These are phyloP conservation scores for Globisporangium heterothallicum DNA, from an alignment of 352 stramenopile genomes.

Conservation along the genomic window DNA sequence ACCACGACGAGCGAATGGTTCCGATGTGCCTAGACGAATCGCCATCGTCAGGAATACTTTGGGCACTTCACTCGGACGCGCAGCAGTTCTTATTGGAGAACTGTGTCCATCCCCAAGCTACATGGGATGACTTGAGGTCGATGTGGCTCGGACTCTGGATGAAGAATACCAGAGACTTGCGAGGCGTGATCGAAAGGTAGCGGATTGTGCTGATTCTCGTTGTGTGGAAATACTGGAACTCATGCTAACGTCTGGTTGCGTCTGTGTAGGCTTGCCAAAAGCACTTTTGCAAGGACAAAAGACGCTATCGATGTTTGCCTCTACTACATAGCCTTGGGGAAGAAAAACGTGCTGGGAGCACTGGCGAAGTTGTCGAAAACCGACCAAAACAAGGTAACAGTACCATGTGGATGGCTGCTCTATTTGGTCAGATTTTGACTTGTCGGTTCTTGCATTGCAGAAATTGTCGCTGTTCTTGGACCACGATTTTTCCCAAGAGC, in stretches of 20 bases:
- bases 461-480: constrained; percentile 71
- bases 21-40: constrained; percentile 35
- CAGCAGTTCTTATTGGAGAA: constrained; percentile 72
- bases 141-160: constrained; percentile 81
- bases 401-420: neutral
- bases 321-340: constrained; percentile 72
- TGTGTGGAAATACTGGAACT: neutral
- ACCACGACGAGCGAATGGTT: neutral
- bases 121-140: constrained; percentile 58
- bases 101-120: constrained; percentile 47
- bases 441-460: constrained; percentile 16
- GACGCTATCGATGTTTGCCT: constrained; percentile 74
- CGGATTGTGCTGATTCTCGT: neutral
- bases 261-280: constrained; percentile 52
- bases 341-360: constrained; percentile 69
- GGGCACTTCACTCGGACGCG: constrained; percentile 81
- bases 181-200: constrained; percentile 59
- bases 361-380: constrained; percentile 72
- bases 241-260: constrained; percentile 1
- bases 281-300: constrained; percentile 53
- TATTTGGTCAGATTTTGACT: neutral
- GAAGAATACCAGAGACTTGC: constrained; percentile 66
- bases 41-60: constrained; percentile 68
- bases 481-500: constrained; percentile 77
- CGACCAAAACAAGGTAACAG: constrained; percentile 59